These are phyloP conservation scores for Trichophyton mentagrophytes DNA, from an alignment of 2,329 filamentous ascomycete species.

Conservation along the genomic window DNA sequence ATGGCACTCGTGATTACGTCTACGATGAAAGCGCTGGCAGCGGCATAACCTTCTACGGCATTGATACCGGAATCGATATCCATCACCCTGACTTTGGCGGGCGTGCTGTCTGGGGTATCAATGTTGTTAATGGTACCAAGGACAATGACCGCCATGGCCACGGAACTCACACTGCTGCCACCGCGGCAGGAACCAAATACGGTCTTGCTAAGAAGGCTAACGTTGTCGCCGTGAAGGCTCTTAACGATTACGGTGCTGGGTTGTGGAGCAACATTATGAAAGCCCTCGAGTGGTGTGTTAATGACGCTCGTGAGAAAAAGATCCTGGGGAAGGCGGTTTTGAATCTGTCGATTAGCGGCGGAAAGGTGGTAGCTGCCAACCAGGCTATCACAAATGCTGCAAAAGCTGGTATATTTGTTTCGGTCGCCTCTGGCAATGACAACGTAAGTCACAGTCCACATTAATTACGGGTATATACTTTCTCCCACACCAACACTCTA, in stretches of 20 bases:
- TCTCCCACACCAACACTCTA: background rate
- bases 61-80: constrained; percentile 28
- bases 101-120: constrained; percentile 25
- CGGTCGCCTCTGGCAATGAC: constrained; percentile 33
- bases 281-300: constrained; percentile 34
- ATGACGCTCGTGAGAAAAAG: constrained; percentile 21
- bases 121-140: constrained; percentile 16
- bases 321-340: constrained; percentile 22
- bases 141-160: constrained; percentile 22
- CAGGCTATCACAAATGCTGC: constrained; percentile 26
- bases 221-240: constrained; percentile 38
- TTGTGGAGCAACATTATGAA: constrained; percentile 36
- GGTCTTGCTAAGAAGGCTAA: constrained; percentile 28
- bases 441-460: constrained; percentile 13
- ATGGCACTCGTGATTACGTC: constrained; percentile 19
- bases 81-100: constrained; percentile 25
- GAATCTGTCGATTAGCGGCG: constrained; percentile 28
- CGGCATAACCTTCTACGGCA: constrained; percentile 25
- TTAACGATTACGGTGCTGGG: constrained; percentile 35
- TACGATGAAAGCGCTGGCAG: constrained; percentile 26
- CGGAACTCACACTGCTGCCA: constrained; percentile 30
- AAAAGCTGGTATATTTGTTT: constrained; percentile 27
- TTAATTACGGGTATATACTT: constrained; percentile 13
- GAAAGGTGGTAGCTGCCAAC: constrained; percentile 27
- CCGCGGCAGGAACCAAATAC: constrained; percentile 22